These are phyloP conservation scores for Aspergillus pseudoviridinutans DNA, from an alignment of 2,329 filamentous ascomycete genomes.

Conservation along the genomic window DNA sequence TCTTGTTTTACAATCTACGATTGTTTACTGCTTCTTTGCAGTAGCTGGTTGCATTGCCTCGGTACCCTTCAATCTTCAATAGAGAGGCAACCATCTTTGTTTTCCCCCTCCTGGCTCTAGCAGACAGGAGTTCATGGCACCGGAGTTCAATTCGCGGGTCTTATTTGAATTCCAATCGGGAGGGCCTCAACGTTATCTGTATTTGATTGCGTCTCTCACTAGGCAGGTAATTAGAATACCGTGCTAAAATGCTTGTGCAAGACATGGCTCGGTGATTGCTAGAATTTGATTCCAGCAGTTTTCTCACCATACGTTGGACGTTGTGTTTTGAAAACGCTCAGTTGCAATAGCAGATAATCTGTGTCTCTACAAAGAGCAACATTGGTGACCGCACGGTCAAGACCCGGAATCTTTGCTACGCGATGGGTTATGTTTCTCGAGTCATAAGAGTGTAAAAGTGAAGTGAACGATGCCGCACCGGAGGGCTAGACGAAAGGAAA, in stretches of 20 bases:
- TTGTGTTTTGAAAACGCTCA: not conserved
- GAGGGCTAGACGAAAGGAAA: not conserved
- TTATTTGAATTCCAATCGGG: constrained; percentile 1
- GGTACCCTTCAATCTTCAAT: not conserved
- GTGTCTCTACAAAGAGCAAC: not conserved
- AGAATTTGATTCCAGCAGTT: not conserved
- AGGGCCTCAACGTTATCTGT: not conserved
- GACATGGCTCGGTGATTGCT: not conserved
- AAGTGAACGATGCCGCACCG: not conserved
- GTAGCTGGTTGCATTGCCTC: constrained; percentile 1
- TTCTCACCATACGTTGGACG: not conserved
- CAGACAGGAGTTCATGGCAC: constrained; percentile 9
- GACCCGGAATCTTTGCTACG: not conserved
- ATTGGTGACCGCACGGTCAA: not conserved
- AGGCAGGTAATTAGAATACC: not conserved
- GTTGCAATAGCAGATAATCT: not conserved
- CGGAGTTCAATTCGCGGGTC: constrained; percentile 4
- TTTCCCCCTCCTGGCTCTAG: constrained; percentile 6
- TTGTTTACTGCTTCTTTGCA: constrained; percentile 19
- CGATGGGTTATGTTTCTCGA: not conserved
- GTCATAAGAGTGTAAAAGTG: not conserved
- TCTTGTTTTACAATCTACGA: constrained; percentile 70
- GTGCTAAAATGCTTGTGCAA: not conserved
- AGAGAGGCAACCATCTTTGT: not conserved
- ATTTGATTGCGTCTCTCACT: not conserved